Evolutionary conservation across 2,329 filamentous ascomycete genomes (phyloP).

Genomic region (Aaosphaeria pasadenensis): DNA sequence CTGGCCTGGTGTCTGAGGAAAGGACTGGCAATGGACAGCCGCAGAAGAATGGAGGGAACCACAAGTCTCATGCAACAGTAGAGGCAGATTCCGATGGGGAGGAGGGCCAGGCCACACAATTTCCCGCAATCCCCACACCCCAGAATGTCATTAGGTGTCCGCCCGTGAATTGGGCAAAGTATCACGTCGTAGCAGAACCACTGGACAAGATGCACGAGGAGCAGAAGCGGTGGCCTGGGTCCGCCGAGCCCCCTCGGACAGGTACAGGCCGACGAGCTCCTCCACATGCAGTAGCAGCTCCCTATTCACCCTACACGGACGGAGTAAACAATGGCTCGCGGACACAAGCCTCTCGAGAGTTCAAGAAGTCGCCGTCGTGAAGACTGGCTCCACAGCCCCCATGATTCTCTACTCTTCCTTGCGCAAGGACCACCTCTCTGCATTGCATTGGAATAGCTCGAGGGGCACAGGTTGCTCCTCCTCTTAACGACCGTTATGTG

Average conservation of each 20-base stretch:
- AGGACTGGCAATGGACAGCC: constrained; percentile 11
- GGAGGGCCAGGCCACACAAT: constrained; percentile 34
- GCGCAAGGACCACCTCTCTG: no score
- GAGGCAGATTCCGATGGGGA: constrained; percentile 2
- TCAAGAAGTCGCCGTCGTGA: constrained; percentile 32
- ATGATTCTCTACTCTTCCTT: no score
- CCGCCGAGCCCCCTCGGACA: constrained; percentile 38
- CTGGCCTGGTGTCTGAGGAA: constrained; percentile 12
- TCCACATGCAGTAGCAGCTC: constrained; percentile 55
- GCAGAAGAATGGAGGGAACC: constrained; percentile 26
- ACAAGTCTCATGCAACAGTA: constrained; percentile 7
- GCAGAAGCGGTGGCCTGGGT: constrained; percentile 54
- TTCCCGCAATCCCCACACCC: constrained; percentile 67
- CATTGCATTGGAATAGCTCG: no score
- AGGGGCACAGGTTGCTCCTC: not conserved
- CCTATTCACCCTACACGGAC: constrained; percentile 60
- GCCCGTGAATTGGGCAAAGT: constrained; percentile 91
- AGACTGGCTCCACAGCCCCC: not conserved
- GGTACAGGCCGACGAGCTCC: constrained; percentile 40
- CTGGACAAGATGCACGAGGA: constrained; percentile 83
- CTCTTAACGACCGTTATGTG: not conserved
- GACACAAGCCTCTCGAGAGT: constrained; percentile 20
- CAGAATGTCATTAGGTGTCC: constrained; percentile 85
- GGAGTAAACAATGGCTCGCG: constrained; percentile 33
- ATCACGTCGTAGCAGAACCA: constrained; percentile 81